These are phyloP conservation scores for Beauveria brongniartii DNA, from an alignment of 2,329 filamentous ascomycete genomes.

Conservation along the genomic window DNA sequence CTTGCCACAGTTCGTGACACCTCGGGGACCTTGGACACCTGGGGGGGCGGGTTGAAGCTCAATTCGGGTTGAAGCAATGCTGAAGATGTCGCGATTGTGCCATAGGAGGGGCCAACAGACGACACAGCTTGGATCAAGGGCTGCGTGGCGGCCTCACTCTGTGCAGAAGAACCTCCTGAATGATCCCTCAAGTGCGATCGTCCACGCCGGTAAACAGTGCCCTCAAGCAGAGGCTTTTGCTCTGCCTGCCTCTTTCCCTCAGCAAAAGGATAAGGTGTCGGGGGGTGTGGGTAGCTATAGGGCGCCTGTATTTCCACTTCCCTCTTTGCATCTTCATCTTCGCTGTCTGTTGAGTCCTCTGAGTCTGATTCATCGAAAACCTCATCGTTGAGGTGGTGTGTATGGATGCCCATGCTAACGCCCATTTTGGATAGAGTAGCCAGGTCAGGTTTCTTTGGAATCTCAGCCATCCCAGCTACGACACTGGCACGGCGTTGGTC, in stretches of 20 bases:
- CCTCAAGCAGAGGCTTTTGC: neutral
- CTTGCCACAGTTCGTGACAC: constrained; percentile 11
- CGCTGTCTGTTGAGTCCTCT: constrained; percentile 24
- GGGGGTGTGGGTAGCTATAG: constrained; percentile 1
- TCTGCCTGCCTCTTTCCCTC: neutral
- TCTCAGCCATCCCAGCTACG: constrained; percentile 41
- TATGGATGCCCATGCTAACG: constrained; percentile 65
- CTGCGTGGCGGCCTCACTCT: neutral
- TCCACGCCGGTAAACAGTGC: neutral
- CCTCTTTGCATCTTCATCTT: constrained; percentile 23
- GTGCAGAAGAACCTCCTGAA: neutral
- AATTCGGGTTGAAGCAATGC: neutral
- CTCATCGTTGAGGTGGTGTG: constrained; percentile 59
- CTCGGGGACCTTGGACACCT: neutral
- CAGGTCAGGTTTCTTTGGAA: constrained; percentile 53
- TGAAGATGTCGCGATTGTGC: constrained; percentile 5
- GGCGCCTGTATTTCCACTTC: constrained; percentile 21
- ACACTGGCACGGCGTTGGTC: constrained; percentile 38
- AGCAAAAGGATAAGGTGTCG: neutral
- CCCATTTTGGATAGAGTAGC: constrained; percentile 47
- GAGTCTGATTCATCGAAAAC: constrained; percentile 39
- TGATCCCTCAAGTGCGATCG: neutral
- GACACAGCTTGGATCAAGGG: neutral
- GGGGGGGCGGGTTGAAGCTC: neutral
- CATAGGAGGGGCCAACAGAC: neutral